Percentiles rank a stretch among this genome's conserved stretches.
These are phyloP conservation scores for Rostrohypoxylon terebratum DNA, from an alignment of 495 filamentous ascomycete species.

Conservation along the genomic window DNA sequence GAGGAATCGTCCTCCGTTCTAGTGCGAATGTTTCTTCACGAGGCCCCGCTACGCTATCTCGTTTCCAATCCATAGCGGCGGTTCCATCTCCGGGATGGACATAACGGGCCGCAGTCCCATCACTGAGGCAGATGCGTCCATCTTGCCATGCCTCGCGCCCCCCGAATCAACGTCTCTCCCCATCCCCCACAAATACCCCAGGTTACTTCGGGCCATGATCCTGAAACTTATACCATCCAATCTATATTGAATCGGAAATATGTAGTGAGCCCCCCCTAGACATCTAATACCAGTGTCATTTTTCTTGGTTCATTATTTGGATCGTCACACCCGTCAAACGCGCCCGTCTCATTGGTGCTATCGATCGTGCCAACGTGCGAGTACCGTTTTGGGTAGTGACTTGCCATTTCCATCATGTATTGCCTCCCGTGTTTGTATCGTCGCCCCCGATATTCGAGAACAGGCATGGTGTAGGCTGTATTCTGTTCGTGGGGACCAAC, in stretches of 20 bases:
- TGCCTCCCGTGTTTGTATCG: conserved; percentile 16
- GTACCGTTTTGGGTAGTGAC: conserved; percentile 37
- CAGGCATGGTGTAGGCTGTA: conserved; percentile 21
- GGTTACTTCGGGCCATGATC: conserved; percentile 45
- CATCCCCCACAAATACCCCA: conserved; percentile 47
- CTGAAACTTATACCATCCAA: conserved; percentile 45
- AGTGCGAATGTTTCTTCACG: conserved; percentile 10
- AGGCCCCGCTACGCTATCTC: conserved; percentile 31
- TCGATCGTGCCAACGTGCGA: conserved; percentile 11
- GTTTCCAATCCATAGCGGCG: conserved; percentile 38
- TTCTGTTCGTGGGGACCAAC: conserved; percentile 26
- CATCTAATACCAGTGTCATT: conserved; percentile 17
- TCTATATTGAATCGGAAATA: conserved; percentile 42
- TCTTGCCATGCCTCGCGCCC: conserved; percentile 32
- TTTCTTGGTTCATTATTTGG: conserved; percentile 40
- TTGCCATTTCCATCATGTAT: conserved; percentile 16
- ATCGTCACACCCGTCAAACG: conserved; percentile 20
- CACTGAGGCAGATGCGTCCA: conserved; percentile 29
- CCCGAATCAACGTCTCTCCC: conserved; percentile 31
- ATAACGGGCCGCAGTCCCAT: conserved; percentile 48
- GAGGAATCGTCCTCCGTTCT: conserved; percentile 37
- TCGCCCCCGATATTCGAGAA: conserved; percentile 35
- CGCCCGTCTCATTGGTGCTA: conserved; percentile 26
- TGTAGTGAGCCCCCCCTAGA: conserved; percentile 25
- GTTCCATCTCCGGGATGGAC: conserved; percentile 49